Base-by-base conservation (phyloP, 108 stramenopile species). In the Conticribra guillardii region DNA sequence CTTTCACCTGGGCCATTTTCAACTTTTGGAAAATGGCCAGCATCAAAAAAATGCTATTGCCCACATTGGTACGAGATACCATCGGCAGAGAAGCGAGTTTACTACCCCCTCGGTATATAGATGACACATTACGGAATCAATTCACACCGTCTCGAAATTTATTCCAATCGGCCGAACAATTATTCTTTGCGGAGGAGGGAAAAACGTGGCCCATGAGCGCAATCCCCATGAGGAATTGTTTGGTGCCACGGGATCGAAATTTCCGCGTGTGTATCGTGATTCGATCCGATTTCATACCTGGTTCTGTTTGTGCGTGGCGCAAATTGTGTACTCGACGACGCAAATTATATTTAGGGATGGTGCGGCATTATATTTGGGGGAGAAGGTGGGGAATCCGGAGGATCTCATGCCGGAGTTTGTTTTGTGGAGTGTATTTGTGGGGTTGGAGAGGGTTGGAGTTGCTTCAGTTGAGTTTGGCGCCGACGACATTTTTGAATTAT, bases 251-350 rank as follows among this genome's bases (percentile, higher is more conserved):
- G 80, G 80, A n/a, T 26, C 60, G 21, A 60, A 57, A 18, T 73
- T 68, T 60, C 73, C 73, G n/a, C n/a, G n/a, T n/a, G 26, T 81
- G 14, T 81, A 75, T 54, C 45, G 54, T 26, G 69, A 75, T 26
- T 76, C 81, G 21, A 82, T 82, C 57, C 71, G 71, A 22, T 67
- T 77, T 48, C 75, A 76, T 23, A 77, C 76, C 16, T 82, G 81
- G 75, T 54, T 82, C 23, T 52, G 49, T 28, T n/a, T n/a, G n/a
- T n/a, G n/a, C n/a, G 71, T 82, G 0, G 59, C 75, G 2, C 75
- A 62, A n/a, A 64, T 82, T 22, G 74, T 76, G 8, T 77, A 76
- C 47, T 68, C 58, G 1, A 52, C 54, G 30, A 66, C 63, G 7
- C 71, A 82, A 63, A 73, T 82, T 28, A 61, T 82, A 27, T 33